Evolutionary conservation across 2,329 filamentous ascomycete species (phyloP), one percentile per base, ranked within the genome.

Genomic region (Trichoderma cornu-damae): DNA sequence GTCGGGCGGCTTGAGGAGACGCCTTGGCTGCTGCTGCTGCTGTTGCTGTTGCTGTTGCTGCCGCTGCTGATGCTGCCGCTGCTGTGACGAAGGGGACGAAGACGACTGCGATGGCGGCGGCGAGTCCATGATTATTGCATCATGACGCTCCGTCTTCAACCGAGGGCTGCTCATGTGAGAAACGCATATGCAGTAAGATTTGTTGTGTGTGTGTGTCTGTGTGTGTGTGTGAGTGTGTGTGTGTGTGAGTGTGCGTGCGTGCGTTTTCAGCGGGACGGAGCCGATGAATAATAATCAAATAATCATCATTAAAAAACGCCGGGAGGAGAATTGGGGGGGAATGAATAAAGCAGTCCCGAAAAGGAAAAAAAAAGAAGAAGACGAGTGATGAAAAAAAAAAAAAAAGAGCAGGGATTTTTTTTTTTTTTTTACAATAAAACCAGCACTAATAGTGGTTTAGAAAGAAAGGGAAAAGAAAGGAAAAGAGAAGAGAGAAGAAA

Each of bases 121-220:
- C 12, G 38, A 34, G 18, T 18, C 42, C 53, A 57, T 57, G 18
- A 35, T 24, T 14, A 44, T 28, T 8, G 51, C 55, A 37, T 57
- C 55, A 20, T 43, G 28, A 35, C 38, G 34, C n/a, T 43, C 30
- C 9, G 26, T 6, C 30, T 20, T n/a, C 28, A 28, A 37, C 24
- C n/a, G 16, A 48, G 43, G 11, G 3, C 30, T 30, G 34, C 34
- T 51, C 47, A 51, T 51, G 34, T 38, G 47, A 51, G 46, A 37
- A 7, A n/a, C 11, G 38, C 16, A 42, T 24, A 43, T 4, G 14
- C 5, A 43, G 6, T 22, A 43, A 7, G 20, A 14, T 32, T 24
- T 49, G 11, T 3, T 35, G 4, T 35, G n/a, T 35, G 9, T 35
- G 6, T 49, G 8, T 43, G 18, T 18, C n/a, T 8, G 28, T 2